A percentile compares a stretch with the other conserved stretches of the same genome.
These are phyloP conservation scores for Colletotrichum musicola DNA, from an alignment of 2,329 filamentous ascomycete genomes.

Conservation along the genomic window DNA sequence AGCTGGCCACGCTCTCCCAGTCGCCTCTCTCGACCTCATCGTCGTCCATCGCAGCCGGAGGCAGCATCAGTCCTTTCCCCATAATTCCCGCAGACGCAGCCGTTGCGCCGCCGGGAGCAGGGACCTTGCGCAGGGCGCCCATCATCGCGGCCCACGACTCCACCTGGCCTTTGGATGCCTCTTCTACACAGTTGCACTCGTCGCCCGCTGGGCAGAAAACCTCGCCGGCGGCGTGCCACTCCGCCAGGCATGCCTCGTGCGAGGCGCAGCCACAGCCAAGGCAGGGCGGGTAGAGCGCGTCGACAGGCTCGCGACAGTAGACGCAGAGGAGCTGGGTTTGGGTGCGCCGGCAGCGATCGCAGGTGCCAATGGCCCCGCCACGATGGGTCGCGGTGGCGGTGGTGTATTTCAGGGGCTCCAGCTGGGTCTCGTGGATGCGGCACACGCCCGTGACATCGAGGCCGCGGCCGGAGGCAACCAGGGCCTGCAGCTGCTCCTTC, in stretches of 20 bases:
- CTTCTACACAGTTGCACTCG: constrained; percentile 72
- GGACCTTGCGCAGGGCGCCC: constrained; percentile 54
- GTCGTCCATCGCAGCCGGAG: constrained; percentile 46
- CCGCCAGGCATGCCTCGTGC: constrained; percentile 69
- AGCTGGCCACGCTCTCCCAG: constrained; percentile 51
- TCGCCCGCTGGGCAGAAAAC: constrained; percentile 72
- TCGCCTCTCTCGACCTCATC: constrained; percentile 50
- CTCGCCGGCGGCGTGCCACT: constrained; percentile 70
- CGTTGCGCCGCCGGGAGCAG: constrained; percentile 3
- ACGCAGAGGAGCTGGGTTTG: constrained; percentile 72
- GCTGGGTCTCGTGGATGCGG: constrained; percentile 71
- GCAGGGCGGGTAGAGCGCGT: constrained; percentile 71
- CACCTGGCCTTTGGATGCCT: constrained; percentile 68
- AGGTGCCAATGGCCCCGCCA: constrained; percentile 63
- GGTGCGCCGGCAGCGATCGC: constrained; percentile 63
- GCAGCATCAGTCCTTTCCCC: constrained; percentile 39
- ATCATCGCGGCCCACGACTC: constrained; percentile 72
- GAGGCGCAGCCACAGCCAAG: constrained; percentile 73
- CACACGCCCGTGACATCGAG: constrained; percentile 75
- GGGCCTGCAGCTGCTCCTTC: constrained; percentile 63
- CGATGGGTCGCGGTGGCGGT: constrained; percentile 51
- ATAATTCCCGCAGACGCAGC: constrained; percentile 6
- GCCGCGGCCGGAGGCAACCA: constrained; percentile 66
- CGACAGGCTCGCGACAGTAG: constrained; percentile 72
- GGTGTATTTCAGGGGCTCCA: constrained; percentile 68